Evolutionary conservation across 208 protist species (phyloP).

Genomic region (Entamoeba histolytica): DNA sequence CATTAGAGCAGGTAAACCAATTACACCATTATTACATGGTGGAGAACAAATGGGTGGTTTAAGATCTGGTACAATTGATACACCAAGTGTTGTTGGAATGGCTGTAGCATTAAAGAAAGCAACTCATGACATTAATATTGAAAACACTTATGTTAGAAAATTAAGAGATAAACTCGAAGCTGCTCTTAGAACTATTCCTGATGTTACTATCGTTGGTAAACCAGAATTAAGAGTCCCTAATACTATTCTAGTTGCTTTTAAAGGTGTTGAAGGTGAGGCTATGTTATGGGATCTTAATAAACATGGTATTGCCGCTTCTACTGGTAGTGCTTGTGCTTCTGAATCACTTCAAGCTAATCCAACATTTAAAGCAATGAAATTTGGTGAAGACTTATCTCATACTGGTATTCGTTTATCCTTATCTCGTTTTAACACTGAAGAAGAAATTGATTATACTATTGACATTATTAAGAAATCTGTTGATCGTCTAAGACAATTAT

Average conservation of each 20-base stretch:
- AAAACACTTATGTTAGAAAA: constrained; percentile 43
- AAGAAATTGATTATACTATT: constrained; percentile 35
- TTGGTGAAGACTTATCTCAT: constrained; percentile 82
- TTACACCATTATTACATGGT: constrained; percentile 80
- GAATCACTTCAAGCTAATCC: constrained; percentile 93
- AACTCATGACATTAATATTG: constrained; percentile 65
- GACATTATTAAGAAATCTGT: not conserved
- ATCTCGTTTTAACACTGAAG: constrained; percentile 81
- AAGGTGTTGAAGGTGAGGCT: constrained; percentile 90
- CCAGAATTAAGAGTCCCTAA: constrained; percentile 55
- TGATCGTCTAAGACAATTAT: not conserved
- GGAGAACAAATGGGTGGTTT: constrained; percentile 89
- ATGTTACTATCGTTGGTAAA: constrained; percentile 74
- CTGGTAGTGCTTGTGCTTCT: constrained; percentile 88
- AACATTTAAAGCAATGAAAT: constrained; percentile 83
- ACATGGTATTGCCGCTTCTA: constrained; percentile 55
- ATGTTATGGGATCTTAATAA: constrained; percentile 75
- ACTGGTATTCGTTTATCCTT: constrained; percentile 94
- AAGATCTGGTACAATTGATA: constrained; percentile 68
- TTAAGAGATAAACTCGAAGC: not conserved
- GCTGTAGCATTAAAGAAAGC: constrained; percentile 33
- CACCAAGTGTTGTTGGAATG: constrained; percentile 59
- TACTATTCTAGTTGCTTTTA: constrained; percentile 89
- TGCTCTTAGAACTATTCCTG: not conserved
- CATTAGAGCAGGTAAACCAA: constrained; percentile 62